These are phyloP conservation scores for Monosporascus ibericus DNA, from an alignment of 2,329 filamentous ascomycete species.

Conservation along the genomic window DNA sequence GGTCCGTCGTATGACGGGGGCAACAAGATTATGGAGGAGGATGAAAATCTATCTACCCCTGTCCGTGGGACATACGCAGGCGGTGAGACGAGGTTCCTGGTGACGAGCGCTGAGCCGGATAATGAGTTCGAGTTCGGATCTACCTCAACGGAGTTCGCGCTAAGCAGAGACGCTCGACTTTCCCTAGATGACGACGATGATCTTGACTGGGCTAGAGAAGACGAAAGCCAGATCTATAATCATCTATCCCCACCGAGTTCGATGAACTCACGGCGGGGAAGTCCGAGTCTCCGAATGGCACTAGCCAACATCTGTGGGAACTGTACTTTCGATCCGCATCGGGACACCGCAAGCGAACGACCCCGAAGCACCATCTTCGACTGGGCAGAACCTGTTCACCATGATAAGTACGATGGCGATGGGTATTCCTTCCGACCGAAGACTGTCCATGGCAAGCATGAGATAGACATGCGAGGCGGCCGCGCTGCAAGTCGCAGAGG, in stretches of 20 bases:
- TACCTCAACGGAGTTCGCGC: conserved; percentile 26
- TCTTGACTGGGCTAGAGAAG: conserved; percentile 56
- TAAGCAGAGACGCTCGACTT: conserved; percentile 38
- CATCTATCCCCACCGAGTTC: conserved; percentile 54
- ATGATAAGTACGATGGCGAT: conserved; percentile 55
- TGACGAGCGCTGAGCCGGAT: conserved; percentile 14
- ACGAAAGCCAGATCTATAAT: conserved; percentile 47
- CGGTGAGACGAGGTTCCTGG: conserved; percentile 18
- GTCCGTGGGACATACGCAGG: conserved; percentile 32
- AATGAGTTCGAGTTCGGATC: conserved; percentile 16
- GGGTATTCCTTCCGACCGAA: conserved; percentile 59
- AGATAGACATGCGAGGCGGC: conserved; percentile 64
- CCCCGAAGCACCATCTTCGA: conserved; percentile 69
- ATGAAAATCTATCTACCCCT: conserved; percentile 50
- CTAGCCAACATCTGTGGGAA: conserved; percentile 48
- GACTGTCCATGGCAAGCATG: conserved; percentile 72
- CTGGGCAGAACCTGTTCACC: conserved; percentile 62
- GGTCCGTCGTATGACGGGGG: conserved; percentile 49
- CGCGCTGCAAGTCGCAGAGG: conserved; percentile 60
- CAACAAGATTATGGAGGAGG: conserved; percentile 56
- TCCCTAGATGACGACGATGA: conserved; percentile 59
- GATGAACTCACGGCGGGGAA: conserved; percentile 46
- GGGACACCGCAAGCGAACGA: conserved; percentile 35
- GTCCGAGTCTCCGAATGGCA: conserved; percentile 48
- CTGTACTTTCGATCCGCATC: conserved; percentile 29